Percentiles rank a stretch among this genome's conserved stretches.
Evolutionary conservation across 208 protist genomes (phyloP).

Genomic region (Trypanosoma theileri): DNA sequence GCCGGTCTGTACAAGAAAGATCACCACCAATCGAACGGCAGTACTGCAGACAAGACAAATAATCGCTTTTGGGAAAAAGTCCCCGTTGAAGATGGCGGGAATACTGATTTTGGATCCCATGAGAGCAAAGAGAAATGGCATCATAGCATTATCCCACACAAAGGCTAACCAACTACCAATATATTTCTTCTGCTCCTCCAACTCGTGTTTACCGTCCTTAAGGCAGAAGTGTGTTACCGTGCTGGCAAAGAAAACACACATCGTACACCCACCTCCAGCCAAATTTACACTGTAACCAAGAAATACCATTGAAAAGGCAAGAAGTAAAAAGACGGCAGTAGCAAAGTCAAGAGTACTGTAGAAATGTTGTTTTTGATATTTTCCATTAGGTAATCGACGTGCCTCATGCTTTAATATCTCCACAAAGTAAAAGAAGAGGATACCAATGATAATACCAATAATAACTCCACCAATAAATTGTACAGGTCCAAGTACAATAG

Average conservation of each 20-base stretch:
- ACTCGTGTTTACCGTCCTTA: slow-evolving; percentile 38
- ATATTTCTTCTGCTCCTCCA: slow-evolving; percentile 70
- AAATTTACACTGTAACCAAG: slow-evolving; percentile 59
- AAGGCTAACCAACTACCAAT: slow-evolving; percentile 61
- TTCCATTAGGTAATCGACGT: slow-evolving; percentile 63
- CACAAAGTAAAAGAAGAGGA: slow-evolving; percentile 68
- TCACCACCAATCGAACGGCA: slow-evolving; percentile 50
- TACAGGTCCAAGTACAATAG: slow-evolving; percentile 63
- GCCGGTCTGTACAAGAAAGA: slow-evolving; percentile 53
- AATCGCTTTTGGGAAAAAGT: slow-evolving; percentile 73
- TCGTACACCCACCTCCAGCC: slow-evolving; percentile 66
- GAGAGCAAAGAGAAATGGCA: slow-evolving; percentile 69
- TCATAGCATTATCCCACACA: slow-evolving; percentile 72
- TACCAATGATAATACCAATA: slow-evolving; percentile 58
- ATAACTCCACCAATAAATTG: slow-evolving; percentile 68
- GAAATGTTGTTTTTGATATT: slow-evolving; percentile 60
- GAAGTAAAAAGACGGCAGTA: slow-evolving; percentile 51
- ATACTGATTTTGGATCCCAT: slow-evolving; percentile 76
- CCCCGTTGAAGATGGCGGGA: slow-evolving; percentile 55
- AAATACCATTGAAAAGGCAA: slow-evolving; percentile 66
- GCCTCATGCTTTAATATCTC: slow-evolving; percentile 76
- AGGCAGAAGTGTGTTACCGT: slow-evolving; percentile 78
- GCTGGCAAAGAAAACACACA: slow-evolving; percentile 71
- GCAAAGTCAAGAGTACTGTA: slow-evolving; percentile 54
- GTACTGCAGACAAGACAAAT: slow-evolving; percentile 61